A percentile compares a stretch with the other conserved stretches of the same genome.
Conservation (phyloP, 169 alveolate genomes). For the Cryptosporidium meleagridis region DNA sequence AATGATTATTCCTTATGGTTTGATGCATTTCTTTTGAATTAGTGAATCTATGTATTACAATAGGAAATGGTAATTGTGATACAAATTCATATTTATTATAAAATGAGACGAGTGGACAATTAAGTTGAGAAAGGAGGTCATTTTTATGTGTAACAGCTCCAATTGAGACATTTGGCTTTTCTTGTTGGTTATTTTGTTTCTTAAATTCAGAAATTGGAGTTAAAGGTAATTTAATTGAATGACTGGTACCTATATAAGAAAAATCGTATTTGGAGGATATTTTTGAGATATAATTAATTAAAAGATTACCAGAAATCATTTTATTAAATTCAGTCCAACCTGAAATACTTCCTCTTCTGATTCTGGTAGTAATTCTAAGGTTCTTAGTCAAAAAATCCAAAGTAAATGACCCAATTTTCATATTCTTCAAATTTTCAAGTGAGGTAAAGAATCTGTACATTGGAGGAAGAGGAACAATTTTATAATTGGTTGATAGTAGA, state of each 20-base stretch:
- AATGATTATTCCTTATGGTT: background rate
- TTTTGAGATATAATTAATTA: slow-evolving; percentile 45
- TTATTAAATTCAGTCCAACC: background rate
- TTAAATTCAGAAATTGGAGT: slow-evolving; percentile 18
- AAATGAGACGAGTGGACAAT: slow-evolving; percentile 59
- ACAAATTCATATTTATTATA: slow-evolving; percentile 53
- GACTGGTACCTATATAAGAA: slow-evolving; percentile 6
- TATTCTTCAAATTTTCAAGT: slow-evolving; percentile 26
- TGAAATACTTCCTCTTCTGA: background rate
- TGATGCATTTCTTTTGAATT: slow-evolving; percentile 57
- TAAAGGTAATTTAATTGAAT: slow-evolving; percentile 57
- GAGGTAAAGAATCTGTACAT: slow-evolving; percentile 56
- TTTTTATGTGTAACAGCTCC: slow-evolving; percentile 50
- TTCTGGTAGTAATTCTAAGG: background rate
- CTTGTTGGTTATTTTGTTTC: background rate
- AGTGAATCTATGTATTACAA: slow-evolving; percentile 33
- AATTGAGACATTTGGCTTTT: slow-evolving; percentile 17
- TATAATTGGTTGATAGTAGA: background rate
- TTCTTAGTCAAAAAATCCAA: slow-evolving; percentile 13
- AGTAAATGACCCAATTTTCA: slow-evolving; percentile 41
- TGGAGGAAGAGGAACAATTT: slow-evolving; percentile 61
- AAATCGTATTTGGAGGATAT: slow-evolving; percentile 63
- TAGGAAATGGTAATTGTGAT: slow-evolving; percentile 69
- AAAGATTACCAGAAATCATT: slow-evolving; percentile 9
- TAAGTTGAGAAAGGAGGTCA: slow-evolving; percentile 52